Evolutionary conservation across 352 stramenopile species (phyloP), one percentile per base, ranked within the genome.

Genomic region (Bremia lactucae): DNA sequence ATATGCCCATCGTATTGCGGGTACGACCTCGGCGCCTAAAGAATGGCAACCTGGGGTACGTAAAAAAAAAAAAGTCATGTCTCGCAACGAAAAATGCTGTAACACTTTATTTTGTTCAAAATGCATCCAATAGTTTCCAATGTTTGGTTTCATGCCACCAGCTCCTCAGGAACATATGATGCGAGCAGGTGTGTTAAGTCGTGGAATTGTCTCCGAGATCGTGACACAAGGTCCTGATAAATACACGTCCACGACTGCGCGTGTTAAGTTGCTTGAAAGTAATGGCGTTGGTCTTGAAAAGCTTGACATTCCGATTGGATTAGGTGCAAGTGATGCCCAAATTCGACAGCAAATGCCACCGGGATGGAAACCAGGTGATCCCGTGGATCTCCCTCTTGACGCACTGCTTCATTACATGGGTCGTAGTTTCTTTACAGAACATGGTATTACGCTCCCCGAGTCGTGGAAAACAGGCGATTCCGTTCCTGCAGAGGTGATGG

Each of bases 111-210:
- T n/a, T n/a, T n/a, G n/a, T n/a, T n/a, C n/a, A n/a, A n/a, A n/a
- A n/a, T n/a, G n/a, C n/a, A n/a, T n/a, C n/a, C n/a, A n/a, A n/a
- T n/a, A 91, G 75, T 83, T 86, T 36, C 73, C 78, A 1, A 91
- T 91, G 75, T 88, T 88, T 66, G 78, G 78, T 10, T 91, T 91
- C 44, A 82, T 83, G 62, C 78, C 78, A 2, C 78, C 78, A n/a
- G 78, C 78, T 7, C 78, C 78, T 13, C 78, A 87, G 31, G 70
- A 81, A 37, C 75, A 91, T 41, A 88, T 88, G 73, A 91, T 91
- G 78, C 75, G 78, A 23, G 78, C 75, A 0, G 78, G 78, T 43
- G 76, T 91, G 8, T 58, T 91, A 7, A 88, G 75, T 59, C 78
- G 78, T 15, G 78, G 78, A 20, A 73, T 90, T 26, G 70, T 90